Conservation (phyloP, 176 grass and related monocot species). For the Eragrostis curvula region DNA sequence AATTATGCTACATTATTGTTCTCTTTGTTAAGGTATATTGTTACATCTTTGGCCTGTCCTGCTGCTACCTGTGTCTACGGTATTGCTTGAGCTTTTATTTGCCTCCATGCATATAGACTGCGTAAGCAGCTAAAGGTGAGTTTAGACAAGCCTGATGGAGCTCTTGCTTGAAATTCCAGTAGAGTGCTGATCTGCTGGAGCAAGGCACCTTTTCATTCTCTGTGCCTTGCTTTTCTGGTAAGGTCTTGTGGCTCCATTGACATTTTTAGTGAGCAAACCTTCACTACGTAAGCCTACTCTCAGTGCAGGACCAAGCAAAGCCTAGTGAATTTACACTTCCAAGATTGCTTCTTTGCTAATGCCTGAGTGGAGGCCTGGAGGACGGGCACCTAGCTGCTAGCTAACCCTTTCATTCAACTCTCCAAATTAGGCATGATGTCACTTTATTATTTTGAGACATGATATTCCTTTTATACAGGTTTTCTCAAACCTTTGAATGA, state of each 20-base stretch:
- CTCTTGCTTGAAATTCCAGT: not conserved
- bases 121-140: not conserved
- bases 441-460: too few relatives aligned
- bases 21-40: not conserved
- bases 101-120: not conserved
- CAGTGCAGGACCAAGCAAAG: slow-evolving; percentile 19
- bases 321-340: not conserved
- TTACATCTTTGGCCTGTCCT: slow-evolving; percentile 3
- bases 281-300: not conserved
- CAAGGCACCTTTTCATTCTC: not conserved
- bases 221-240: not conserved
- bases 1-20: not conserved
- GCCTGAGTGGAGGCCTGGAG: not conserved
- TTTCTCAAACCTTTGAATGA: not conserved
- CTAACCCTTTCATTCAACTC: slow-evolving; percentile 26
- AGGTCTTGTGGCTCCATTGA: not conserved
- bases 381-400: slow-evolving; percentile 10
- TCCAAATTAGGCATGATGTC: not conserved
- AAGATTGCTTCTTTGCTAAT: slow-evolving; percentile 9
- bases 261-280: slow-evolving; percentile 5
- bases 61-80: slow-evolving; percentile 3
- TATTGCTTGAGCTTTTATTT: slow-evolving; percentile 34
- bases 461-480: too few relatives aligned
- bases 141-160: not conserved
- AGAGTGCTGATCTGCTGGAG: not conserved